phyloP scores from a whole-genome alignment of 2,329 filamentous ascomycete genomes.

The Lasiodiplodia hormozganensis region DNA sequence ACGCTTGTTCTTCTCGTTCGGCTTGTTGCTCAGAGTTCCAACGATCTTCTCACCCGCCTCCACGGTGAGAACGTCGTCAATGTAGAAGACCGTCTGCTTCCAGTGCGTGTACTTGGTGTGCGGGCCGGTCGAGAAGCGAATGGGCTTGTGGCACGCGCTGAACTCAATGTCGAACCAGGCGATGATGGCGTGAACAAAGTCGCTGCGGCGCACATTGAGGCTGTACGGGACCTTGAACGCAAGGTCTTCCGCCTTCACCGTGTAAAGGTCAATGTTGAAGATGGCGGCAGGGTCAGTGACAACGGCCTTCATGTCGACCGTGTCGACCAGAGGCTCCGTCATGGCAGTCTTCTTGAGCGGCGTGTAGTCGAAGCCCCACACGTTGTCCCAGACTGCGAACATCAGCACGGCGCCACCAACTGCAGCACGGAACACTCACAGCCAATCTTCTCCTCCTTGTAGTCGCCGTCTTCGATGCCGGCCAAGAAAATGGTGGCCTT shows the following conservation, averaged over 20 bases:
- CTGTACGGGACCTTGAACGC: slow-evolving; percentile 82
- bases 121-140: slow-evolving; percentile 94
- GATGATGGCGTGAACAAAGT: slow-evolving; percentile 95
- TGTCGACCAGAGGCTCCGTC: slow-evolving; percentile 95
- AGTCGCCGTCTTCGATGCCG: slow-evolving; percentile 97
- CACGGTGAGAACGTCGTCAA: slow-evolving; percentile 90
- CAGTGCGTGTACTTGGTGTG: slow-evolving; percentile 99
- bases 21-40: slow-evolving; percentile 79
- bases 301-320: slow-evolving; percentile 95
- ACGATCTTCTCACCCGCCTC: slow-evolving; percentile 82
- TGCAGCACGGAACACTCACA: slow-evolving; percentile 66
- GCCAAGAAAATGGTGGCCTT: slow-evolving; percentile 98
- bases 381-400: slow-evolving; percentile 91
- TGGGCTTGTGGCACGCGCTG: slow-evolving; percentile 96
- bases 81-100: slow-evolving; percentile 99
- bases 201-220: slow-evolving; percentile 79
- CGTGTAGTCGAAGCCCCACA: slow-evolving; percentile 96
- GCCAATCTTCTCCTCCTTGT: slow-evolving; percentile 99
- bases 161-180: slow-evolving; percentile 99
- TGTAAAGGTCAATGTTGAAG: slow-evolving; percentile 92
- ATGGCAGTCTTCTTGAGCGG: slow-evolving; percentile 93
- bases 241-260: slow-evolving; percentile 80
- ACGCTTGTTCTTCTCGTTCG: slow-evolving; percentile 91
- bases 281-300: slow-evolving; percentile 89
- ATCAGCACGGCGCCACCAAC: slow-evolving; percentile 32